Base-by-base conservation (phyloP, 768 basidiomycete species). In the Dioszegia crocea region DNA sequence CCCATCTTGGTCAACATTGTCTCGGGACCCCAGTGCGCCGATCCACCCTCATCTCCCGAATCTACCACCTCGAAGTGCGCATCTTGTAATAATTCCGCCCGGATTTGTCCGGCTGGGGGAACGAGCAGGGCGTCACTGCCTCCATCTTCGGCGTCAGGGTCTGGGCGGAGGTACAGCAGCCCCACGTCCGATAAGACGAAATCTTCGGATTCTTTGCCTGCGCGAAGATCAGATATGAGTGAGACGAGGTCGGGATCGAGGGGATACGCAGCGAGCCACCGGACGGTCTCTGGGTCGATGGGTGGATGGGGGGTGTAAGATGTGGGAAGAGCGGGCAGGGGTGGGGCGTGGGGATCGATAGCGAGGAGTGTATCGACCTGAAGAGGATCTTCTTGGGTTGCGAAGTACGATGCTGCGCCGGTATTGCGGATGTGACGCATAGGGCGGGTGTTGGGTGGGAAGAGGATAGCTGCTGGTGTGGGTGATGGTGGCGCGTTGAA, bases 111-210 rank as follows among this genome's bases (percentile, higher is more conserved):
- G 5, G 40, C 26, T 1, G 71, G 71, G 21, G 71, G 71, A 6
- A 73, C 65, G 1, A 73, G 59, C 19, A 70, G 43, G 3, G 69
- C 69, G 21, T 52, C 49, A 16, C 51, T 54, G 23, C 55, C 33
- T 33, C 14, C 46, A 0, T 19, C 31, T 16, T 43, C 58, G 11
- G 14, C 44, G 3, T 29, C 26, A 5, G 36, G 16, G 2, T 57
- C 46, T 3, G 68, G 64, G 19, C 63, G 60, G 23, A 70, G 62
- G 40, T 73, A 73, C 26, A 73, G 54, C n/a, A 73, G 54, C 23
- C 71, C 71, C 16, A 70, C 62, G 12, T 70, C 68, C 16, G 63
- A 65, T 2, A 73, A 46, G n/a, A 73, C 41, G 56, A 73, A 73
- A 53, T 73, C 65, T 36, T 65, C 62, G 24, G 67, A 64, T 11